phyloP scores from a whole-genome alignment of 225 moss, liverwort and hornwort genomes.

The Pleurozium schreberi region DNA sequence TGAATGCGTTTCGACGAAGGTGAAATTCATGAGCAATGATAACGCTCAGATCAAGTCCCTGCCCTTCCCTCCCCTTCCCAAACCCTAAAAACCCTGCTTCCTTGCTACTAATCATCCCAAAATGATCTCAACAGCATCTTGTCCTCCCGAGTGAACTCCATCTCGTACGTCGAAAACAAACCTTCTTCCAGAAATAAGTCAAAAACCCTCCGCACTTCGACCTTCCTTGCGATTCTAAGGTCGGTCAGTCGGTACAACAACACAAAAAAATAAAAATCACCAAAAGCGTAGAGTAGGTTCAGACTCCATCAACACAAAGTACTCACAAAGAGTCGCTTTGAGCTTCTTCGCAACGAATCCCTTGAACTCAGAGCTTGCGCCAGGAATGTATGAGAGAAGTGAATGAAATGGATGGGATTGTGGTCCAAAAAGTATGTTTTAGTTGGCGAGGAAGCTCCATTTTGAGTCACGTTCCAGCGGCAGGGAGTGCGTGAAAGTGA shows the following conservation, averaged over 20 bases:
- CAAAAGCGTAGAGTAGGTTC: not conserved
- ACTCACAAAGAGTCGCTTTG: not conserved
- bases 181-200: not conserved
- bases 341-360: not conserved
- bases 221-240: not conserved
- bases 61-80: not conserved
- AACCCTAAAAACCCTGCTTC: constrained; percentile 17
- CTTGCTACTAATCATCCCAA: not conserved
- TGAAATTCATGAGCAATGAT: not conserved
- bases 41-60: not conserved
- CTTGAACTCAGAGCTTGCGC: not conserved
- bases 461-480: not conserved
- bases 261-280: not conserved
- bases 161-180: not conserved
- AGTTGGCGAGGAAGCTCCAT: not conserved
- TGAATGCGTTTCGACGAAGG: not conserved
- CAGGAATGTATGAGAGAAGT: not conserved
- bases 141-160: not conserved
- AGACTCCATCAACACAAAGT: not conserved
- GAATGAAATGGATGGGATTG: not conserved
- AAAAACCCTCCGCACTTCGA: not conserved
- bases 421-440: not conserved
- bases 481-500: not conserved
- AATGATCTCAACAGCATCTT: not conserved
- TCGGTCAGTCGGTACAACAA: not conserved